Evolutionary conservation across 176 grass and related monocot species (phyloP).

Genomic region (Cymbopogon citratus): DNA sequence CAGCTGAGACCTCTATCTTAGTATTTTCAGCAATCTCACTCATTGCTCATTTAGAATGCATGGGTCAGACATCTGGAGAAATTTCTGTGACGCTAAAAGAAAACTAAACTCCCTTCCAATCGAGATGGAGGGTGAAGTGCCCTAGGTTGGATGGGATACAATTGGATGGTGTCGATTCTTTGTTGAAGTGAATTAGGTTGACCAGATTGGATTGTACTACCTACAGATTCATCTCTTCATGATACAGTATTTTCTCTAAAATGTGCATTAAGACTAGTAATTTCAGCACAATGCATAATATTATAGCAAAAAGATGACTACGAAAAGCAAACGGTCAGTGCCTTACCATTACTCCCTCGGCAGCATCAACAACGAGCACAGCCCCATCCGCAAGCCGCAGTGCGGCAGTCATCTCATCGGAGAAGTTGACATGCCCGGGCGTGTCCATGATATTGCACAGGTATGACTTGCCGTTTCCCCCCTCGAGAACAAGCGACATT

Average conservation of each 20-base stretch:
- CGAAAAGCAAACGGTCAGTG: neutral
- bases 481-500: conserved; percentile 95
- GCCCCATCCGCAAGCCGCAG: conserved; percentile 81
- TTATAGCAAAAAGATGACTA: neutral
- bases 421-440: conserved; percentile 94
- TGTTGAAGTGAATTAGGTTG: neutral
- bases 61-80: neutral
- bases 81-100: neutral
- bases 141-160: neutral
- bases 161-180: neutral
- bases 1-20: neutral
- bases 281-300: neutral
- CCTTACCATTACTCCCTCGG: conserved; percentile 93
- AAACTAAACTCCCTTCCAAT: neutral
- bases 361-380: conserved; percentile 88
- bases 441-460: conserved; percentile 99
- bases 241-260: neutral
- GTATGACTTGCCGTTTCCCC: conserved; percentile 80
- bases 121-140: neutral
- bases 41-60: neutral
- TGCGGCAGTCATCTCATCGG: conserved; percentile 93
- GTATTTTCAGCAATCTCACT: neutral
- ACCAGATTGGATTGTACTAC: neutral
- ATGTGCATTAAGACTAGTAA: neutral
- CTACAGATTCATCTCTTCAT: neutral